phyloP scores from a whole-genome alignment of 83 land plant genomes.

The Picea abies region DNA sequence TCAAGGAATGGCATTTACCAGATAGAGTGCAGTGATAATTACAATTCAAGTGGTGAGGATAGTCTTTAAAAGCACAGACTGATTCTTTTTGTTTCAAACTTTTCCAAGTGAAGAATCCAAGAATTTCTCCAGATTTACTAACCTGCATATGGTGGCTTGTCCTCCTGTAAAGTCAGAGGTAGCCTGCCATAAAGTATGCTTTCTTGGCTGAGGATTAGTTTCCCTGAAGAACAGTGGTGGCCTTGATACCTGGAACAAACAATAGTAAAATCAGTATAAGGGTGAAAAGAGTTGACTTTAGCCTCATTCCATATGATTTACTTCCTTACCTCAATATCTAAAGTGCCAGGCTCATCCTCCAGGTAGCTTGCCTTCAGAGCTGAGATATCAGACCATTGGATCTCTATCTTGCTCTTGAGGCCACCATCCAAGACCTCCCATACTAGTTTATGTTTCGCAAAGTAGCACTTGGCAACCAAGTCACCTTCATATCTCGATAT shows the following conservation, averaged over 20 bases:
- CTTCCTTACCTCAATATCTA: constrained; percentile 41
- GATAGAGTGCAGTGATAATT: too few species aligned
- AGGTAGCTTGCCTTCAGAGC: constrained; percentile 43
- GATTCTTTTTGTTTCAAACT: too few species aligned
- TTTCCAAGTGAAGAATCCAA: too few species aligned
- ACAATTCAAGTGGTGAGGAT: too few species aligned
- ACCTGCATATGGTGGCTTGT: constrained; percentile 83
- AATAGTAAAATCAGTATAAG: too few species aligned
- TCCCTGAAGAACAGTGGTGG: constrained; percentile 91
- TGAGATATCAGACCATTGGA: constrained; percentile 57
- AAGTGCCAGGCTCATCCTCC: constrained; percentile 36
- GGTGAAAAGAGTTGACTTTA: too few species aligned
- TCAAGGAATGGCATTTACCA: too few species aligned
- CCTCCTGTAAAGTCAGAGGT: constrained; percentile 91
- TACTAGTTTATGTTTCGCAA: constrained; percentile 53
- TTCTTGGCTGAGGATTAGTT: constrained; percentile 91
- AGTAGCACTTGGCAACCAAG: constrained; percentile 58
- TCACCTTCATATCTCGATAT: constrained; percentile 50
- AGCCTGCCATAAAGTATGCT: constrained; percentile 94
- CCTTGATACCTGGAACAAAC: constrained; percentile 58
- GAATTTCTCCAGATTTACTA: too few species aligned
- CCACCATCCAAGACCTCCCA: constrained; percentile 59
- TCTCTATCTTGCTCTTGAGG: constrained; percentile 55
- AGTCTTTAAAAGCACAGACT: too few species aligned
- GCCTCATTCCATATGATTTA: too few species aligned